A percentile compares a stretch with the other conserved stretches of the same genome.
These are phyloP conservation scores for Salinomyces thailandicus DNA, from an alignment of 2,329 filamentous ascomycete genomes.

Conservation along the genomic window DNA sequence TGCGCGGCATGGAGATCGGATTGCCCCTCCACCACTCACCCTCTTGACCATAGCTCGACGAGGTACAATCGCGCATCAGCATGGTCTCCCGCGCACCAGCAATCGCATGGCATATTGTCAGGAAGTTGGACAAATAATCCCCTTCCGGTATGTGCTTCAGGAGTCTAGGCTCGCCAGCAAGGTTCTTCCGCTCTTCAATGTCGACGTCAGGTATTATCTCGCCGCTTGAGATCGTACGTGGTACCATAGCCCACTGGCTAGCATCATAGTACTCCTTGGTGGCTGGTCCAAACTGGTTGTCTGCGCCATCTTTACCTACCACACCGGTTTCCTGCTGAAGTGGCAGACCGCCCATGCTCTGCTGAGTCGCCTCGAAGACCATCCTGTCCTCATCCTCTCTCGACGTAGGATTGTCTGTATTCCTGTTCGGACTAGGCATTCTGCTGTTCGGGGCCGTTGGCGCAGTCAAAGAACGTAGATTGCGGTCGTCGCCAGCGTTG, in stretches of 20 bases:
- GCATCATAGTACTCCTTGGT: constrained; percentile 45
- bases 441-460: constrained; percentile 23
- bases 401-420: constrained; percentile 16
- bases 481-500: constrained; percentile 9
- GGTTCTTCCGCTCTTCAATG: constrained; percentile 35
- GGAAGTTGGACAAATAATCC: constrained; percentile 45
- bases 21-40: constrained; percentile 54
- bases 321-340: constrained; percentile 45
- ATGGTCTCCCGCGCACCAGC: constrained; percentile 49
- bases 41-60: constrained; percentile 45
- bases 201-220: constrained; percentile 47
- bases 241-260: constrained; percentile 43
- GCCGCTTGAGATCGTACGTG: constrained; percentile 29
- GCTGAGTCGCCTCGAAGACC: constrained; percentile 17
- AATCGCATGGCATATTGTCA: constrained; percentile 54
- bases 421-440: constrained; percentile 17
- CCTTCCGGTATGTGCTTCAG: constrained; percentile 45
- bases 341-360: constrained; percentile 9
- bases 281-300: constrained; percentile 42
- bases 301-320: constrained; percentile 29
- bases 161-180: constrained; percentile 43
- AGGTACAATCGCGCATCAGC: constrained; percentile 36
- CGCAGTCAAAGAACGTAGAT: constrained; percentile 19
- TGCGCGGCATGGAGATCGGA: constrained; percentile 39
- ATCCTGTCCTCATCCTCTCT: constrained; percentile 23